Base-by-base conservation (phyloP, 2,329 filamentous ascomycete genomes). In the Penicillium sclerotiorum region DNA sequence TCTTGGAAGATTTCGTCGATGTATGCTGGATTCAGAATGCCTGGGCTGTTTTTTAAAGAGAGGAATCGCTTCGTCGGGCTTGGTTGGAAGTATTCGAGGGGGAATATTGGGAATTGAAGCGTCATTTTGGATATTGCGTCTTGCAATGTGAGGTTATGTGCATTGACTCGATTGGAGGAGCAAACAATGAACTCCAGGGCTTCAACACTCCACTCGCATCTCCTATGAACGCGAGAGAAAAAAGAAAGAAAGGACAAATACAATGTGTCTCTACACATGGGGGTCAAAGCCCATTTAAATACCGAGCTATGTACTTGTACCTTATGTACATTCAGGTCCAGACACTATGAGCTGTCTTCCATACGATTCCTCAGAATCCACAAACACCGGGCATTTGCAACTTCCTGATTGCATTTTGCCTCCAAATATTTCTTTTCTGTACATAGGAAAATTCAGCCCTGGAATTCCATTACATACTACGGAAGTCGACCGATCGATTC, bases 31-130 rank as follows among this genome's bases (percentile, higher is more conserved):
- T 40, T 38, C 8, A 51, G 33, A 8, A 36, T 35, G n/a, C 52
- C 38, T 8, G 45, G 40, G n/a, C 36, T 21, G 5, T 52, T 43
- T 8, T 30, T 52, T n/a, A 53, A 39, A 15, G 46, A 28, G 20
- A 55, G 4, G 5, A 55, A 57, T 28, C 35, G 40, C 37, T 50
- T 52, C 13, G 52, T 42, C 1, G 55, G 52, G 3, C 43, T 57
- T 17, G 47, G 33, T 27, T 52, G 49, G 32, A 49, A 49, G 22
- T 38, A 50, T 17, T 52, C 43, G 21, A 52, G 33, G 1, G 52
- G 38, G 21, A 57, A 27, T 9, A 49, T 55, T 11, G 55, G 52
- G 7, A 55, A 46, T 47, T 54, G 52, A 30, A 57, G 15, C 17
- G 33, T 46, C 44, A 46, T 46, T 8, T 22, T 27, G 30, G 20